Evolutionary conservation across 768 basidiomycete species (phyloP), one percentile per base, ranked within the genome.

Genomic region (Boletus subparvulus): DNA sequence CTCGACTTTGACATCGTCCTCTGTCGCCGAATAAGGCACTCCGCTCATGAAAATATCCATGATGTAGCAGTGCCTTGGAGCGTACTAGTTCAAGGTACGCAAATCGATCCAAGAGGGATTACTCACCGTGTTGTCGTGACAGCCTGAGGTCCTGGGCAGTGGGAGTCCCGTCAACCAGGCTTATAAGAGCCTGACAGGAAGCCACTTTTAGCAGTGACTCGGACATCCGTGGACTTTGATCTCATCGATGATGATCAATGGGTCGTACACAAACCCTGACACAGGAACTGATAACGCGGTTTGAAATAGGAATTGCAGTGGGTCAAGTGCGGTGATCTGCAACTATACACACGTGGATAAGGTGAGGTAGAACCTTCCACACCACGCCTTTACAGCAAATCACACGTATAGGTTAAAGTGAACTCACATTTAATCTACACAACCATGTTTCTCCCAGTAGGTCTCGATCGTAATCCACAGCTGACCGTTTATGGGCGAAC

Each of bases 401-500:
- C 44, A 52, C 51, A 33, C 43, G 50, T 17, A 50, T 26, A 48
- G 21, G 43, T 46, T n/a, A 55, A 52, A 49, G 30, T 14, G 49
- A 37, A 65, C 66, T 60, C 62, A 62, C 61, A 21, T 54, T 73
- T 74, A 84, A 61, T 84, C 83, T 60, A 85, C 61, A 55, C 84
- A 79, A 63, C 84, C 75, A 59, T 83, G 80, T 62, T 86, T 86
- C 40, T 80, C 82, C 44, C 74, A 69, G 56, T 75, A 67, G 40
- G 57, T 73, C 74, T 54, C 65, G 65, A 51, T 68, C 69, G 35
- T 69, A 68, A 65, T 75, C 76, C 52, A 41, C 51, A 44, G 45
- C 47, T 50, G 58, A 37, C 30, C 61, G 65, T 35, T 47, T 62
- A 39, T 69, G 42, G 72, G 69, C 41, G 74, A 73, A 30, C 68